phyloP scores from a whole-genome alignment of 2,329 filamentous ascomycete genomes.

The Aureobasidium leucospermi region DNA sequence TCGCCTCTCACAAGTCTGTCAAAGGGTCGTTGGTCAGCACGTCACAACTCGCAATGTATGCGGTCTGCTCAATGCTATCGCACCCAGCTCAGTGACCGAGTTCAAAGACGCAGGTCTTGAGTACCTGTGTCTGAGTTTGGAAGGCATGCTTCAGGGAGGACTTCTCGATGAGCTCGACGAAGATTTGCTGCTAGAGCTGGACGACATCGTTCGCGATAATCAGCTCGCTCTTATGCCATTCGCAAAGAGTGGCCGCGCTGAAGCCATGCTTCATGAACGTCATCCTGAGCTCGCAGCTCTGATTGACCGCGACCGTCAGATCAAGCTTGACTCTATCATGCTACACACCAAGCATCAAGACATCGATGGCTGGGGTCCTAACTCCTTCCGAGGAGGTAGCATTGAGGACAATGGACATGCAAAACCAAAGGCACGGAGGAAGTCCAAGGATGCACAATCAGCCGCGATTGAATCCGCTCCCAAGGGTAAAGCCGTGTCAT shows the following conservation, averaged over 20 bases:
- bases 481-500: slow-evolving; percentile 47
- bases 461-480: slow-evolving; percentile 58
- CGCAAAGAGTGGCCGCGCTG: slow-evolving; percentile 65
- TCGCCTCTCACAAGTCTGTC: slow-evolving; percentile 80
- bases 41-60: slow-evolving; percentile 82
- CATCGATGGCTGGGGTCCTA: slow-evolving; percentile 55
- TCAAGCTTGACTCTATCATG: slow-evolving; percentile 68
- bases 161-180: slow-evolving; percentile 79
- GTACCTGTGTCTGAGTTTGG: slow-evolving; percentile 86
- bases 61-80: slow-evolving; percentile 75
- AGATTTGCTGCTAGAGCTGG: slow-evolving; percentile 72
- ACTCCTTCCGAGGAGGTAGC: slow-evolving; percentile 56
- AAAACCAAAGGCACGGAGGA: slow-evolving; percentile 35
- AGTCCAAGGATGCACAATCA: slow-evolving; percentile 33
- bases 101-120: slow-evolving; percentile 87
- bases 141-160: slow-evolving; percentile 85
- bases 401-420: slow-evolving; percentile 52
- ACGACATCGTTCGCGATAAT: slow-evolving; percentile 71
- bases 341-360: slow-evolving; percentile 58
- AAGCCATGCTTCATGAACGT: slow-evolving; percentile 56
- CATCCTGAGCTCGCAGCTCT: slow-evolving; percentile 57
- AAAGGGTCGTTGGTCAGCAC: slow-evolving; percentile 73
- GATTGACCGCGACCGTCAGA: slow-evolving; percentile 60
- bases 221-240: slow-evolving; percentile 73
- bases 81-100: slow-evolving; percentile 70